Evolutionary conservation across 1,284 basidiomycete species (phyloP).

Genomic region (Rugosomyces carneus): DNA sequence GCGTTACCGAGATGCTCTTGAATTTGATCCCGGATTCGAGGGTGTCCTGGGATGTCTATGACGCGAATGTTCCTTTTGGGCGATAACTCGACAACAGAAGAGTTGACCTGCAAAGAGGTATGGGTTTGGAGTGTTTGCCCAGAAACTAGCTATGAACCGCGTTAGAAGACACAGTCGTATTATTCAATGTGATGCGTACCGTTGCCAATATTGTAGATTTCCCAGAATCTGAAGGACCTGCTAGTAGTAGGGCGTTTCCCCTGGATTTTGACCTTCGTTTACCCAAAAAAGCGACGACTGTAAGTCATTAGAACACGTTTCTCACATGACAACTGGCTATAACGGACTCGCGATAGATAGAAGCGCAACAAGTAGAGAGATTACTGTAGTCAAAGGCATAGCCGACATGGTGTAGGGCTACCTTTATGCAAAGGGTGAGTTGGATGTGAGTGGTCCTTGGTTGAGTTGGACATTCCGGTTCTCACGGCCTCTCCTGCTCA

Average conservation of each 20-base stretch:
- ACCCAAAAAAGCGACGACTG: constrained; percentile 36
- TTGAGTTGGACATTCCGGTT: not conserved
- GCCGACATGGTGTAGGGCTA: not conserved
- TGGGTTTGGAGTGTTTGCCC: constrained; percentile 58
- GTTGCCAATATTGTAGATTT: constrained; percentile 62
- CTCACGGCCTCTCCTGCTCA: not conserved
- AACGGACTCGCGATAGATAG: constrained; percentile 28
- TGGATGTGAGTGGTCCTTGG: no score
- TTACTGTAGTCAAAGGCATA: constrained; percentile 10
- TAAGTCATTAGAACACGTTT: not conserved
- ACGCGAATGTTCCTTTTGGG: constrained; percentile 42
- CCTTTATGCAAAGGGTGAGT: not conserved
- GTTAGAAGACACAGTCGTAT: constrained; percentile 6
- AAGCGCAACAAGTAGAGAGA: constrained; percentile 25
- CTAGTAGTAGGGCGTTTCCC: constrained; percentile 56
- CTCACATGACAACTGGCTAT: not conserved
- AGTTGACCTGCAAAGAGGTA: constrained; percentile 69
- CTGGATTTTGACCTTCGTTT: constrained; percentile 38
- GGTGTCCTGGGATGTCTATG: constrained; percentile 74
- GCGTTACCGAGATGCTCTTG: constrained; percentile 54
- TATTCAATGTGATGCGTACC: constrained; percentile 20
- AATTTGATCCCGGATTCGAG: constrained; percentile 67
- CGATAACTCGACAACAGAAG: constrained; percentile 39
- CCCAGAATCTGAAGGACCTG: constrained; percentile 66
- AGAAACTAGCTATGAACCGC: constrained; percentile 49